Base-by-base conservation (phyloP, 805 yeast species). In the Kazachstania africana region DNA sequence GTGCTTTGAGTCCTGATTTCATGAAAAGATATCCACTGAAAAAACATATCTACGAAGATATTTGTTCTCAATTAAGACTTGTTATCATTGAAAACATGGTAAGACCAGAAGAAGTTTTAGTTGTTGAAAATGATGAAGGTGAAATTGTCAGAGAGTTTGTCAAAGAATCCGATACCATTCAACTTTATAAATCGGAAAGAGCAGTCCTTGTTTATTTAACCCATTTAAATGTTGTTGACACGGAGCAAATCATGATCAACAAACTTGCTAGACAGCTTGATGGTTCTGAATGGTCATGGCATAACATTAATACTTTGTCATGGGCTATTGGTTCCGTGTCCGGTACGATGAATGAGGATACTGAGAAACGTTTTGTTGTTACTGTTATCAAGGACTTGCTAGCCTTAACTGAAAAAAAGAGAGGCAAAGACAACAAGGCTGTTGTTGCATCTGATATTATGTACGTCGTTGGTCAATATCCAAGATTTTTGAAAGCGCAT, bases 291-390 rank as follows among this genome's bases (percentile, higher is more conserved):
- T 91, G 99, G 99, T 87, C 96, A 18, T 91, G 98, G 97, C 93
- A 85, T 55, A 88, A 88, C 53, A 79, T 91, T 48, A 91, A 91
- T 58, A 91, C 97, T 3, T 63, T 91, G 43, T 91, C 97, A 65
- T 91, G 99, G 99, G 99, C 99, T 8, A 91, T 91, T 56, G 99
- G 99, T 40, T 88, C 97, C 12, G 91, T 91, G 37, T 84, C 96
- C 3, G 97, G 98, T 53, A 82, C 98, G 1, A 91, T 91, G 98
- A 85, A 82, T 53, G 97, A 91, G 62, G 95, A 85, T 44, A 80
- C 88, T 72, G 99, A 91, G 55, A 91, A 87, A 61, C 72, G 91
- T 47, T 91, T 91, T 54, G 68, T 91, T 42, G 96, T 91, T 25
- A 71, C 84, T 12, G 96, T 91, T 20, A 88, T 91, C 45, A 91